A percentile compares a stretch with the other conserved stretches of the same genome.
These are phyloP conservation scores for Coprinopsis sp. DNA, from an alignment of 768 basidiomycete genomes.

Conservation along the genomic window DNA sequence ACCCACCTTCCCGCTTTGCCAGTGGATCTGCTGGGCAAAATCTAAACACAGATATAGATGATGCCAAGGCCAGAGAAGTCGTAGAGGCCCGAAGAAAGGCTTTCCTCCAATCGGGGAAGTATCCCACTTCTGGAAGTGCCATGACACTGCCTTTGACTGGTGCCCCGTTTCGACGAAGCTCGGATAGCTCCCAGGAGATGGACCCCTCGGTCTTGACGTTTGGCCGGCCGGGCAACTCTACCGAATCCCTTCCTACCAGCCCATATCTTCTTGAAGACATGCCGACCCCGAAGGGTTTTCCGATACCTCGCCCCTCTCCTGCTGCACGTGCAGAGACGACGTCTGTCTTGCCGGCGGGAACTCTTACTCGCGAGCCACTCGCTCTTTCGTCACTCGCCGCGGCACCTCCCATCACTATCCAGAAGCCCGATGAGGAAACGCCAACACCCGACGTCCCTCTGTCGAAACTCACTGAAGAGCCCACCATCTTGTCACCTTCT, in stretches of 20 bases:
- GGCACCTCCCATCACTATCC: conserved; percentile 9
- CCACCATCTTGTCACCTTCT: conserved; percentile 6
- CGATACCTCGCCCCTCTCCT: background rate
- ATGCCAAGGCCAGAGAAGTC: conserved; percentile 23
- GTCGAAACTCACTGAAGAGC: conserved; percentile 1
- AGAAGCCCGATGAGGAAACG: conserved; percentile 9
- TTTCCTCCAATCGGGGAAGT: conserved; percentile 6
- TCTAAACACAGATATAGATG: conserved; percentile 14
- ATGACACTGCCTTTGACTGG: conserved; percentile 15
- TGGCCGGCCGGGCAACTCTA: conserved; percentile 71
- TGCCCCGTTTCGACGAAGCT: conserved; percentile 19
- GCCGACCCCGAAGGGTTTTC: conserved; percentile 25
- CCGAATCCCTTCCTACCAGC: conserved; percentile 55
- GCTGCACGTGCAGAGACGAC: background rate
- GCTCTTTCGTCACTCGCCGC: conserved; percentile 1
- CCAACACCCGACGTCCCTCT: conserved; percentile 7
- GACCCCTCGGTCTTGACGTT: conserved; percentile 74
- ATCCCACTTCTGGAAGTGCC: conserved; percentile 9
- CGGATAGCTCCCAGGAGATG: conserved; percentile 47
- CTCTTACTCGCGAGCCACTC: background rate
- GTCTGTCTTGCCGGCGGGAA: background rate
- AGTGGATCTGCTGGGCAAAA: conserved; percentile 22
- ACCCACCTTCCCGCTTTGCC: conserved; percentile 42
- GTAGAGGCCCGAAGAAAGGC: conserved; percentile 17
- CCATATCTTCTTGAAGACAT: conserved; percentile 21